Conservation (phyloP, 2,329 filamentous ascomycete genomes). For the Verticillium klebahnii region DNA sequence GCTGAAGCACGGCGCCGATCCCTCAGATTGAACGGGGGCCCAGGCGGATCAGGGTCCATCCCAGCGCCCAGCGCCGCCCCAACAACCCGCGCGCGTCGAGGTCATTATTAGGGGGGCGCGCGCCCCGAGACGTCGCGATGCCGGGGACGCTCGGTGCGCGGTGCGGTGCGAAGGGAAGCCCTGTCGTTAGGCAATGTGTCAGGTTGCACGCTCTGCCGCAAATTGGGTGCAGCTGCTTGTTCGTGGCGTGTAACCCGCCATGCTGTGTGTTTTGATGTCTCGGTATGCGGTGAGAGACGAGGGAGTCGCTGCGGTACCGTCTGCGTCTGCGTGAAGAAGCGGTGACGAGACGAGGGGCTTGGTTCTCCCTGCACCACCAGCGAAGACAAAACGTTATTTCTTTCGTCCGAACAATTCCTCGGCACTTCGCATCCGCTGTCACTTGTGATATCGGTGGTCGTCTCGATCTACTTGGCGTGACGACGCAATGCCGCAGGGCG, state of each 20-base stretch:
- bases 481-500: too few relatives aligned
- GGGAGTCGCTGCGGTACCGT: background rate
- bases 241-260: background rate
- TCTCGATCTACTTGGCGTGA: background rate
- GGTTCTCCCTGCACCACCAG: background rate
- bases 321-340: background rate
- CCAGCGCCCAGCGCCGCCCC: too few relatives aligned
- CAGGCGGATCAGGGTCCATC: background rate
- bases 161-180: background rate
- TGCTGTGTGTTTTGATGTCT: background rate
- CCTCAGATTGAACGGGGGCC: background rate
- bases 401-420: background rate
- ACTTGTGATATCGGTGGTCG: background rate
- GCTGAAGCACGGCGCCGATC: background rate
- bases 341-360: background rate
- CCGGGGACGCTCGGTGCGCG: background rate
- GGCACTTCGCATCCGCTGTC: background rate
- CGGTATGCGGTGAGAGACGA: background rate
- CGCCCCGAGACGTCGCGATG: background rate
- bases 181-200: background rate
- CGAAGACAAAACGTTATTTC: background rate
- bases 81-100: too few relatives aligned
- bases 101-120: background rate
- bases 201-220: background rate
- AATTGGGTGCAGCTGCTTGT: background rate